A percentile compares a stretch with the other conserved stretches of the same genome.
These are phyloP conservation scores for Colletotrichum sp. DNA, from an alignment of 2,329 filamentous ascomycete genomes.

Conservation along the genomic window DNA sequence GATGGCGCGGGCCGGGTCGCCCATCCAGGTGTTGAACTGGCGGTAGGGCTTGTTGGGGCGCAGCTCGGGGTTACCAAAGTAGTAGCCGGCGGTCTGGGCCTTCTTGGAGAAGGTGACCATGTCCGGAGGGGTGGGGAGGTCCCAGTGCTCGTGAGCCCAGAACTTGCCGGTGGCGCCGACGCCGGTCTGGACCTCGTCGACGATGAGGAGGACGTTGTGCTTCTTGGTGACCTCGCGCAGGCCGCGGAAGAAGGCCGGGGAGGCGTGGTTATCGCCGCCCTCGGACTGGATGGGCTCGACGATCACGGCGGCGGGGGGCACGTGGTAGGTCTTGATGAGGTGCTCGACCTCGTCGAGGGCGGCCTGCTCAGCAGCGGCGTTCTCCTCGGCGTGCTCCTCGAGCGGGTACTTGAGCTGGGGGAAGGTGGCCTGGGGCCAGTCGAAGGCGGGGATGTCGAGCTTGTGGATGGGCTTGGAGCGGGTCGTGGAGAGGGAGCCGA, in stretches of 20 bases:
- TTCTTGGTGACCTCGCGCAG: constrained; percentile 80
- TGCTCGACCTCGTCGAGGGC: constrained; percentile 85
- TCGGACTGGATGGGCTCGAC: constrained; percentile 94
- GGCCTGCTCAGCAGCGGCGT: constrained; percentile 79
- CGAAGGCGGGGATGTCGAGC: constrained; percentile 91
- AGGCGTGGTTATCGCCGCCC: constrained; percentile 93
- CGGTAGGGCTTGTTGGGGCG: constrained; percentile 92
- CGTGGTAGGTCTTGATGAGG: constrained; percentile 79
- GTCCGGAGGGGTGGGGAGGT: constrained; percentile 78
- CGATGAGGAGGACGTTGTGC: constrained; percentile 83
- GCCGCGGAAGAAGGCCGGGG: constrained; percentile 83
- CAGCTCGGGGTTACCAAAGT: constrained; percentile 80
- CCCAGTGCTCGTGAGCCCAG: constrained; percentile 98
- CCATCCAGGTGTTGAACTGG: constrained; percentile 99
- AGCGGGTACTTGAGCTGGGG: constrained; percentile 87
- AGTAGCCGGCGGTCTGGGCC: constrained; percentile 92
- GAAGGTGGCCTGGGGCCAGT: constrained; percentile 93
- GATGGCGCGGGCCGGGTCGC: constrained; percentile 83
- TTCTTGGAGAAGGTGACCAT: constrained; percentile 98
- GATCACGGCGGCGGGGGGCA: constrained; percentile 80
- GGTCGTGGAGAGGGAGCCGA: constrained; percentile 86
- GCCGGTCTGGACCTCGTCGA: constrained; percentile 93
- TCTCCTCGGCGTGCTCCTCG: constrained; percentile 79
- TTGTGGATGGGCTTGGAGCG: constrained; percentile 95
- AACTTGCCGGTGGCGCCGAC: constrained; percentile 92